These are phyloP conservation scores for Lentinula novae-zelandiae DNA, from an alignment of 1,284 basidiomycete genomes.

Conservation along the genomic window DNA sequence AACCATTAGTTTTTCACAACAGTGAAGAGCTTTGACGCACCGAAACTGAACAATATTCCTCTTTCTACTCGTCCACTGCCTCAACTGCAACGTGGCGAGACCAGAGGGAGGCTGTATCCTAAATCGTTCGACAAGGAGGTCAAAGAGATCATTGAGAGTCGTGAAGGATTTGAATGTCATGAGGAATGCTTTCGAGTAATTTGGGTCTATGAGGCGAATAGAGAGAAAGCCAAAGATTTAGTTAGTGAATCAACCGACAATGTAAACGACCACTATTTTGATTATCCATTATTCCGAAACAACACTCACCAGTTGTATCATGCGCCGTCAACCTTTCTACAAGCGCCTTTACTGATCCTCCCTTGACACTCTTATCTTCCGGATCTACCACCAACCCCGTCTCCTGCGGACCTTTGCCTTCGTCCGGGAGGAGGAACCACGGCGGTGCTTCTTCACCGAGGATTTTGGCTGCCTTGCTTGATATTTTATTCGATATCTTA, in stretches of 20 bases:
- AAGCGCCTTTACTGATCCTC: slow-evolving; percentile 82
- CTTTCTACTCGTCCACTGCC: slow-evolving; percentile 87
- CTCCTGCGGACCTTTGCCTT: slow-evolving; percentile 52
- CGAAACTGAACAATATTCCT: slow-evolving; percentile 86
- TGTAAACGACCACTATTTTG: neutral
- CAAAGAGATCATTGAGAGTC: slow-evolving; percentile 80
- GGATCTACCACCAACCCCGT: slow-evolving; percentile 70
- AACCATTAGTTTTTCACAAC: neutral
- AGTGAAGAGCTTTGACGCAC: slow-evolving; percentile 41
- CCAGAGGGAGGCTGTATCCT: slow-evolving; percentile 74
- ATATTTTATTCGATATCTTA: neutral
- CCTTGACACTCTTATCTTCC: slow-evolving; percentile 74
- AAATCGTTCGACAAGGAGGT: slow-evolving; percentile 85
- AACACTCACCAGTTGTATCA: slow-evolving; percentile 66
- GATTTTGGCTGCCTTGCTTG: slow-evolving; percentile 67
- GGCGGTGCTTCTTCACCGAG: slow-evolving; percentile 77
- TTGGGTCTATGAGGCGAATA: slow-evolving; percentile 51
- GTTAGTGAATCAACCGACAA: neutral
- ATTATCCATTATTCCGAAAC: neutral
- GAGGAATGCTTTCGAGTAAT: slow-evolving; percentile 90
- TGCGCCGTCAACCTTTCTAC: slow-evolving; percentile 91
- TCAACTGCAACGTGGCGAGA: slow-evolving; percentile 60
- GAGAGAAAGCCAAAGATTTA: neutral
- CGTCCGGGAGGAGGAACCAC: slow-evolving; percentile 74
- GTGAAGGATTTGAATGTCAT: slow-evolving; percentile 98